Evolutionary conservation across 352 stramenopile species (phyloP).

Genomic region (Phytophthora chlamydospora): DNA sequence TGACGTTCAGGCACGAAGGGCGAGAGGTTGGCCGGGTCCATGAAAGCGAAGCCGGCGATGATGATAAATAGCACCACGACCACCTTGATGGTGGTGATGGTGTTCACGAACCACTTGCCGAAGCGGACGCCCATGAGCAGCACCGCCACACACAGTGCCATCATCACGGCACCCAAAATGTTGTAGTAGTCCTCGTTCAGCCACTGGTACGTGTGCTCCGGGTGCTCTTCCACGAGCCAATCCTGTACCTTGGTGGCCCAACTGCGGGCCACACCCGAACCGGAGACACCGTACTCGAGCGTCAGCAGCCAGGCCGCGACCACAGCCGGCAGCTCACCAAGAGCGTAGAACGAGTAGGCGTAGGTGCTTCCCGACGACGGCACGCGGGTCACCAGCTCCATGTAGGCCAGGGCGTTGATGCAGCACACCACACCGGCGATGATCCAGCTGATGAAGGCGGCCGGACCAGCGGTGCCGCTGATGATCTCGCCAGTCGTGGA

Average conservation of each 20-base stretch:
- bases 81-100: conserved; percentile 85
- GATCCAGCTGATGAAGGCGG: conserved; percentile 80
- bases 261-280: conserved; percentile 89
- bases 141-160: conserved; percentile 70
- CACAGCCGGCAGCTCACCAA: conserved; percentile 93
- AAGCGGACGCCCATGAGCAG: conserved; percentile 88
- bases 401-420: conserved; percentile 88
- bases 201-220: conserved; percentile 46
- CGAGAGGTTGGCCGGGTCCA: conserved; percentile 80
- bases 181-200: conserved; percentile 69
- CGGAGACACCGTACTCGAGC: conserved; percentile 93
- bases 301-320: conserved; percentile 88
- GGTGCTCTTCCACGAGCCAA: conserved; percentile 60
- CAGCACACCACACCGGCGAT: conserved; percentile 84
- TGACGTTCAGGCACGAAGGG: conserved; percentile 77
- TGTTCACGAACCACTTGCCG: conserved; percentile 90
- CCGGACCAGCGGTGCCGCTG: conserved; percentile 73
- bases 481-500: conserved; percentile 83
- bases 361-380: conserved; percentile 92
- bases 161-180: conserved; percentile 67
- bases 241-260: conserved; percentile 92
- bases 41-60: conserved; percentile 82
- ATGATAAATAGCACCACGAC: conserved; percentile 93
- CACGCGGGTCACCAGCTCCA: conserved; percentile 88
- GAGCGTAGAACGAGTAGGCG: conserved; percentile 91